Conservation (phyloP, 345 rosid genomes). For the Gossypium thurberi region DNA sequence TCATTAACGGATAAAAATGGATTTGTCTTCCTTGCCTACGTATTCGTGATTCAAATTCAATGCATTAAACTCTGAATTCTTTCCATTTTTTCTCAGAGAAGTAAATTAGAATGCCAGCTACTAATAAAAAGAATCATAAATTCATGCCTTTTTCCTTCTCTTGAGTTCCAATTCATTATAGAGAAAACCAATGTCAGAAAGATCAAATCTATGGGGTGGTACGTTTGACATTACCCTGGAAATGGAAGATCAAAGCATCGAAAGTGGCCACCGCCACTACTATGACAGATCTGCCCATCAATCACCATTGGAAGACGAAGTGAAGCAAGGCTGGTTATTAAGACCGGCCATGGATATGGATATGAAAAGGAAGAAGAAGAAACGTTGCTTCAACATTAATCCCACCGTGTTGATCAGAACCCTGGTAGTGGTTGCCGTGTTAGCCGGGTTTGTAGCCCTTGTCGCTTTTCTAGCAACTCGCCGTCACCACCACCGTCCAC, state of each 20-base stretch:
- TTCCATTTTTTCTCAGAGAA: not conserved
- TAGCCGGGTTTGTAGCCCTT: slow-evolving; percentile 4
- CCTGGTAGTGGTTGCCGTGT: not conserved
- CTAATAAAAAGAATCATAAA: not conserved
- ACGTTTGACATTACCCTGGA: slow-evolving; percentile 7
- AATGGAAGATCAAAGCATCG: not conserved
- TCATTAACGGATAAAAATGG: not conserved
- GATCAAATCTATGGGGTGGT: slow-evolving; percentile 22
- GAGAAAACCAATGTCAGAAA: not conserved
- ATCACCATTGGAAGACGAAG: slow-evolving; percentile 17
- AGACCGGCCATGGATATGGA: slow-evolving; percentile 9
- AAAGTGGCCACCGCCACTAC: not conserved
- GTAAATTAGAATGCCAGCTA: not conserved
- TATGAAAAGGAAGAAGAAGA: slow-evolving; percentile 5
- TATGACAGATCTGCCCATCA: slow-evolving; percentile 4
- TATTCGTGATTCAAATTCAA: not conserved
- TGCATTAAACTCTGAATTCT: not conserved
- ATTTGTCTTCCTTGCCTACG: not conserved
- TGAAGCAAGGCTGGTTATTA: slow-evolving; percentile 25
- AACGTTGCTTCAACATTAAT: not conserved
- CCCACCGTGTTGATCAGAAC: slow-evolving; percentile 10
- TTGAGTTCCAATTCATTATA: not conserved
- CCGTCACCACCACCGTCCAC: not conserved
- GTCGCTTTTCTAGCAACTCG: not conserved
- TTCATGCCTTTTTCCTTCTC: not conserved